A percentile compares a stretch with the other conserved stretches of the same genome.
phyloP scores from a whole-genome alignment of 1,284 basidiomycete genomes.

The Cutaneotrichosporon sp. region DNA sequence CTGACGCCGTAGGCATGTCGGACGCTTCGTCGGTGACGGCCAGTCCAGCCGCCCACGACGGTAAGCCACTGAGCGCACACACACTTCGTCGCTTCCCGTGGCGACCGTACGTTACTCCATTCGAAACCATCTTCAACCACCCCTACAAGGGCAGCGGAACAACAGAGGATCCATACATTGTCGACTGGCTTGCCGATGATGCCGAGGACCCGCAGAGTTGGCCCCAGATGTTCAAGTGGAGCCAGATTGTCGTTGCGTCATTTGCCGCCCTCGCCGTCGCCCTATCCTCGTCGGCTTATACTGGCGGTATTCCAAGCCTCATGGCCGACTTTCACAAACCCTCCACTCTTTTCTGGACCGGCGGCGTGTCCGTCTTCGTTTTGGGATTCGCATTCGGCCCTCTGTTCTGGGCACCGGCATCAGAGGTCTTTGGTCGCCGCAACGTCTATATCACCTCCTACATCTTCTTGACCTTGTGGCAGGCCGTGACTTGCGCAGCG shows the following conservation, averaged over 20 bases:
- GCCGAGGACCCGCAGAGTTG: conserved; percentile 46
- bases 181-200: conserved; percentile 46
- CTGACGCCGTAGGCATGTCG: conserved; percentile 7
- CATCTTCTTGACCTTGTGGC: conserved; percentile 44
- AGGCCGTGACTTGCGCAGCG: conserved; percentile 36
- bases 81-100: conserved; percentile 41
- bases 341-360: conserved; percentile 31
- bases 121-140: conserved; percentile 45
- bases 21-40: conserved; percentile 7
- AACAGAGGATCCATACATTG: conserved; percentile 50
- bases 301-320: conserved; percentile 34
- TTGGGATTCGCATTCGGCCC: conserved; percentile 48
- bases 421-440: conserved; percentile 60
- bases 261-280: conserved; percentile 44
- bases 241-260: conserved; percentile 30
- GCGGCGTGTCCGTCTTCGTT: conserved; percentile 42
- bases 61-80: conserved; percentile 2
- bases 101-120: conserved; percentile 48
- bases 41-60: background rate
- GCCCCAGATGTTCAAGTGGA: conserved; percentile 40
- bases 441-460: conserved; percentile 63
- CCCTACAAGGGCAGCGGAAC: conserved; percentile 52
- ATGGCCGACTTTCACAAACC: conserved; percentile 33
- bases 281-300: conserved; percentile 40
- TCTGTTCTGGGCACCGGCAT: conserved; percentile 53